These are phyloP conservation scores for Apiotrichum mycotoxinovorans DNA, from an alignment of 1,284 basidiomycete genomes.

Conservation along the genomic window DNA sequence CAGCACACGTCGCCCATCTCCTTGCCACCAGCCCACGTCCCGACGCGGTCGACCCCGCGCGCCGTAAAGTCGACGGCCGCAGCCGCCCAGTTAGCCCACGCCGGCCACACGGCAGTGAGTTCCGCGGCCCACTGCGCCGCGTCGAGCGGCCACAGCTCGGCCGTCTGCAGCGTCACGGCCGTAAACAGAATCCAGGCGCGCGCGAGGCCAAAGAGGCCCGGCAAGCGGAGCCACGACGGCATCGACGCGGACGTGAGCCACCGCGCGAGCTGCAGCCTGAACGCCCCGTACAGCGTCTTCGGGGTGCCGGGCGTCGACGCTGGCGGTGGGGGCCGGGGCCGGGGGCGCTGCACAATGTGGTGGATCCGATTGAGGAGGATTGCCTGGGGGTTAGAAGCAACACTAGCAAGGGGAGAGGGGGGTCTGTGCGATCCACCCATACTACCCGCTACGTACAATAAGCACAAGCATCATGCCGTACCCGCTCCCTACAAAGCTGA, in stretches of 20 bases:
- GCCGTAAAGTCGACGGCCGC: constrained; percentile 7
- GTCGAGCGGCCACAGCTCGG: constrained; percentile 33
- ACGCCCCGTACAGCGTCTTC: constrained; percentile 2
- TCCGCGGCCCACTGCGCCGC: background rate
- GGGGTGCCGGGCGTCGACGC: constrained; percentile 23
- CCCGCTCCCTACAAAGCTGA: constrained; percentile 40
- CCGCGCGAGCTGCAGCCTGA: constrained; percentile 5
- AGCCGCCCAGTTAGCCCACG: background rate
- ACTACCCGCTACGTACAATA: constrained; percentile 30
- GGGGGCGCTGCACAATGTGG: constrained; percentile 43
- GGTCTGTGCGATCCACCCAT: too few relatives aligned
- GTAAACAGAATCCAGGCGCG: constrained; percentile 42
- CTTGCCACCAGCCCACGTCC: constrained; percentile 36
- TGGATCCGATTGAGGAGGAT: constrained; percentile 47
- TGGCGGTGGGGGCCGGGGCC: constrained; percentile 26
- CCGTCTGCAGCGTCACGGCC: constrained; percentile 40
- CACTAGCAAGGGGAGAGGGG: too few relatives aligned
- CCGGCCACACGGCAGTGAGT: background rate
- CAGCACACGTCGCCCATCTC: constrained; percentile 45
- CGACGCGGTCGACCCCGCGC: constrained; percentile 17
- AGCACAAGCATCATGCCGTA: constrained; percentile 44
- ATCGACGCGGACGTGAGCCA: constrained; percentile 31
- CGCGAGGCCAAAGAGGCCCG: constrained; percentile 35
- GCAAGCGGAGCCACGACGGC: constrained; percentile 36
- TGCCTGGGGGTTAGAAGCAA: constrained; percentile 21